These are phyloP conservation scores for Xerocomus brunneocitrinus DNA, from an alignment of 768 basidiomycete species.

Conservation along the genomic window DNA sequence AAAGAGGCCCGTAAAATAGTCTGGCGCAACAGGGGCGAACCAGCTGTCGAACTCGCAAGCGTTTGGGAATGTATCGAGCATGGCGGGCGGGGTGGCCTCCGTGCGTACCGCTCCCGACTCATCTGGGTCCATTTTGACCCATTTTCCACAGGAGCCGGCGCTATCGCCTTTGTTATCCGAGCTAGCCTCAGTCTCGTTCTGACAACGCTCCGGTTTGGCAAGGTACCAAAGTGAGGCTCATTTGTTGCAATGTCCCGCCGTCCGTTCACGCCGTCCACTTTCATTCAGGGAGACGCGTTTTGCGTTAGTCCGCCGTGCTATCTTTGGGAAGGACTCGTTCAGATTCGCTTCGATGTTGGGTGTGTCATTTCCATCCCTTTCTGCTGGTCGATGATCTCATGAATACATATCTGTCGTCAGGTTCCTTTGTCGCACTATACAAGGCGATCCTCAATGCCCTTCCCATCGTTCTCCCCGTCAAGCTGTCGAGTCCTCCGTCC, in stretches of 20 bases:
- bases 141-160: slow-evolving; percentile 59
- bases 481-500: slow-evolving; percentile 16
- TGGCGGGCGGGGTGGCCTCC: slow-evolving; percentile 62
- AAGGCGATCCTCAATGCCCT: slow-evolving; percentile 75
- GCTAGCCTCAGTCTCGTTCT: slow-evolving; percentile 81
- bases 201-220: slow-evolving; percentile 66
- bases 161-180: slow-evolving; percentile 76
- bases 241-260: not conserved
- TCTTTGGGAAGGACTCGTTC: slow-evolving; percentile 79
- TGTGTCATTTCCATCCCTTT: slow-evolving; percentile 19
- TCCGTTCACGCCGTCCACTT: not conserved
- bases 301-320: slow-evolving; percentile 67
- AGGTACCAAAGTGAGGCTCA: slow-evolving; percentile 54
- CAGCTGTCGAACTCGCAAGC: slow-evolving; percentile 60
- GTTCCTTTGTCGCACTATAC: slow-evolving; percentile 73
- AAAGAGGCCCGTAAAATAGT: slow-evolving; percentile 73
- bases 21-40: slow-evolving; percentile 77
- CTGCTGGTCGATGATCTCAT: not conserved
- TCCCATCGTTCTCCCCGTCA: slow-evolving; percentile 60
- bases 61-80: slow-evolving; percentile 67
- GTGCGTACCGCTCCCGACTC: slow-evolving; percentile 42
- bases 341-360: slow-evolving; percentile 89
- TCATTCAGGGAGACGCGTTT: slow-evolving; percentile 56
- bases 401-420: slow-evolving; percentile 31
- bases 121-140: not conserved